Conservation (phyloP, 495 filamentous ascomycete species). For the Neurospora pannonica region DNA sequence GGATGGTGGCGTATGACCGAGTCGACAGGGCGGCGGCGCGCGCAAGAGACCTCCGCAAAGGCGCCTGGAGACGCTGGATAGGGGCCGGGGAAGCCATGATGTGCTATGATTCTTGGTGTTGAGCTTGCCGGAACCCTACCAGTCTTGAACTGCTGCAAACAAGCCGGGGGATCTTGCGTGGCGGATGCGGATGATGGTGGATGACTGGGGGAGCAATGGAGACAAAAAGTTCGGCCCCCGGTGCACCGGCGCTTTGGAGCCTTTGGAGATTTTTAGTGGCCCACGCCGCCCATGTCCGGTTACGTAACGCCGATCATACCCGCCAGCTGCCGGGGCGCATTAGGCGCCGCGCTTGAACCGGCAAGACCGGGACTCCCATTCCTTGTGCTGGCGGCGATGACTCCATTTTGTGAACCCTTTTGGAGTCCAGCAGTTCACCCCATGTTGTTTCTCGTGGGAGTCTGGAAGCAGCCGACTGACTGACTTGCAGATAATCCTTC, state of each 20-base stretch:
- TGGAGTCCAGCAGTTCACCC: neutral
- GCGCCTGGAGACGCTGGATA: constrained; percentile 23
- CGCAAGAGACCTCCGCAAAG: constrained; percentile 21
- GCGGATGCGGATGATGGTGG: neutral
- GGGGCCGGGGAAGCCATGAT: constrained; percentile 22
- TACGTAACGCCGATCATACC: constrained; percentile 15
- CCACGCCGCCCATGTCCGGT: constrained; percentile 4
- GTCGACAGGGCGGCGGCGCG: constrained; percentile 12
- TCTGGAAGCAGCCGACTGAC: neutral
- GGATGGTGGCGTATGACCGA: constrained; percentile 24
- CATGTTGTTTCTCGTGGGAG: neutral
- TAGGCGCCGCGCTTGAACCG: neutral
- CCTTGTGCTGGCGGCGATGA: neutral
- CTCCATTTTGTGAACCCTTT: neutral
- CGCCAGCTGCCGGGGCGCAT: constrained; percentile 2
- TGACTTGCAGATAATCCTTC: neutral
- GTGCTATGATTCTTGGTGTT: neutral
- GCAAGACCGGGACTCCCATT: neutral
- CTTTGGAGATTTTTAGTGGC: constrained; percentile 2
- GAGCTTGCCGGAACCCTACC: constrained; percentile 1
- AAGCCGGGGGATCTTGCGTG: neutral
- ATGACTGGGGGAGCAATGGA: constrained; percentile 5
- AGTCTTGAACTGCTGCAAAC: neutral
- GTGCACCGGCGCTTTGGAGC: neutral
- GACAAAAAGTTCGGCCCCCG: constrained; percentile 6